These are phyloP conservation scores for Corylus avellana DNA, from an alignment of 306 rosid species.

Conservation along the genomic window DNA sequence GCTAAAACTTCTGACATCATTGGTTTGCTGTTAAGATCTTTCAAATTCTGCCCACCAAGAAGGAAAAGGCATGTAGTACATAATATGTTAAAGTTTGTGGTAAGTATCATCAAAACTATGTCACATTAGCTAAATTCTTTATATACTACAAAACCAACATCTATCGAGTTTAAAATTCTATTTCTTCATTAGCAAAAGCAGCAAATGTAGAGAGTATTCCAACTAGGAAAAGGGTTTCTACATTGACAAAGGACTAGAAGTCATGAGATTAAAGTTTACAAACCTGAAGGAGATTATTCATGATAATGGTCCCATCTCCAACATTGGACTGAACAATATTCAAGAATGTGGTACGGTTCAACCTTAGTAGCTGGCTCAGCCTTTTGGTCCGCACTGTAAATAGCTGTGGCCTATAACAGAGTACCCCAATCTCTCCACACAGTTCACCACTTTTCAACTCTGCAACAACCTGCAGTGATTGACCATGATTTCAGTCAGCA, in stretches of 20 bases:
- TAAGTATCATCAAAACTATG: not conserved
- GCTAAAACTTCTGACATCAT: slow-evolving; percentile 74
- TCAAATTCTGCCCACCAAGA: slow-evolving; percentile 64
- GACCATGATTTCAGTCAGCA: slow-evolving; percentile 14
- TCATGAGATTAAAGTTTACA: slow-evolving; percentile 20
- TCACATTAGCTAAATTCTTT: not conserved
- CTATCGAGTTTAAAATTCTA: not conserved
- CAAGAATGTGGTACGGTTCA: slow-evolving; percentile 72
- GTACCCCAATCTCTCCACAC: slow-evolving; percentile 89
- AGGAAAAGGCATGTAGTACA: not conserved
- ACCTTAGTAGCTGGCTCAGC: slow-evolving; percentile 73
- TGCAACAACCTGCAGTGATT: slow-evolving; percentile 64
- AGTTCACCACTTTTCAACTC: slow-evolving; percentile 77
- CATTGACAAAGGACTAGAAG: not conserved
- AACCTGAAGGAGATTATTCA: slow-evolving; percentile 96
- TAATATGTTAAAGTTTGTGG: not conserved
- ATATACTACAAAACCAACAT: not conserved
- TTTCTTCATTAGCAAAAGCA: not conserved
- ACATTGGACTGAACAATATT: slow-evolving; percentile 82
- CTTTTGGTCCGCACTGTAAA: slow-evolving; percentile 87
- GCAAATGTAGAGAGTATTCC: not conserved
- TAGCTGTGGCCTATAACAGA: slow-evolving; percentile 85
- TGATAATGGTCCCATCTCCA: slow-evolving; percentile 86
- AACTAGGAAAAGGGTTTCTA: not conserved
- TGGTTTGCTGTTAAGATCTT: slow-evolving; percentile 59